Conservation (phyloP, 495 filamentous ascomycete genomes). For the Penicillium pancosmium region DNA sequence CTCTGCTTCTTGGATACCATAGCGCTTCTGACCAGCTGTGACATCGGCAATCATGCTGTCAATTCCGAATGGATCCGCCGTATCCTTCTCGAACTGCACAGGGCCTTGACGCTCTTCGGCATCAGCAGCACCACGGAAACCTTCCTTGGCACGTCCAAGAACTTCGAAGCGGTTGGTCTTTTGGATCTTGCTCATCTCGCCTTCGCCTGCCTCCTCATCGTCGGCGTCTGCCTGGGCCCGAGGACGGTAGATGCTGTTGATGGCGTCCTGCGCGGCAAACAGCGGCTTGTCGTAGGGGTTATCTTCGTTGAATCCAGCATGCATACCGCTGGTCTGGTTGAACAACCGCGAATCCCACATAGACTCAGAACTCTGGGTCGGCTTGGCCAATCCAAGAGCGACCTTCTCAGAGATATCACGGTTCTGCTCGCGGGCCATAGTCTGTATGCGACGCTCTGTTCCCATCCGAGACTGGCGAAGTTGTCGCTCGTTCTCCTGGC, state of each 20-base stretch:
- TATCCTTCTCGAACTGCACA: constrained; percentile 97
- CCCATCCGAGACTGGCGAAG: constrained; percentile 95
- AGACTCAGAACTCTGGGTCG: constrained; percentile 81
- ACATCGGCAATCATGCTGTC: constrained; percentile 90
- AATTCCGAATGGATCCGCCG: constrained; percentile 85
- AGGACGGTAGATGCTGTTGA: constrained; percentile 92
- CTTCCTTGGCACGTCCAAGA: constrained; percentile 80
- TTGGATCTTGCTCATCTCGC: constrained; percentile 83
- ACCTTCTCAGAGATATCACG: constrained; percentile 98
- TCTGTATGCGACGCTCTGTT: constrained; percentile 82
- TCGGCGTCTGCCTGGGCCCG: constrained; percentile 66
- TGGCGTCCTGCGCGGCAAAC: constrained; percentile 95
- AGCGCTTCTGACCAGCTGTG: constrained; percentile 72
- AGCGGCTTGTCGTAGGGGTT: constrained; percentile 96
- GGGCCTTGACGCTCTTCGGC: constrained; percentile 88
- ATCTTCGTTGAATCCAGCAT: constrained; percentile 93
- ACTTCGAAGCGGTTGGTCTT: constrained; percentile 84
- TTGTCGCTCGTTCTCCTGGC: constrained; percentile 82
- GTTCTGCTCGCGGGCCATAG: constrained; percentile 92
- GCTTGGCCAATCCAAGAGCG: constrained; percentile 91
- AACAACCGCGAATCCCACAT: constrained; percentile 98
- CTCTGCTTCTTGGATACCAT: constrained; percentile 79
- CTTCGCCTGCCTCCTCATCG: constrained; percentile 78
- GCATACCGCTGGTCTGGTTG: constrained; percentile 89
- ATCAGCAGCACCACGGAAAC: constrained; percentile 85